phyloP scores from a whole-genome alignment of 2,329 filamentous ascomycete genomes.

The Alternaria viburni region DNA sequence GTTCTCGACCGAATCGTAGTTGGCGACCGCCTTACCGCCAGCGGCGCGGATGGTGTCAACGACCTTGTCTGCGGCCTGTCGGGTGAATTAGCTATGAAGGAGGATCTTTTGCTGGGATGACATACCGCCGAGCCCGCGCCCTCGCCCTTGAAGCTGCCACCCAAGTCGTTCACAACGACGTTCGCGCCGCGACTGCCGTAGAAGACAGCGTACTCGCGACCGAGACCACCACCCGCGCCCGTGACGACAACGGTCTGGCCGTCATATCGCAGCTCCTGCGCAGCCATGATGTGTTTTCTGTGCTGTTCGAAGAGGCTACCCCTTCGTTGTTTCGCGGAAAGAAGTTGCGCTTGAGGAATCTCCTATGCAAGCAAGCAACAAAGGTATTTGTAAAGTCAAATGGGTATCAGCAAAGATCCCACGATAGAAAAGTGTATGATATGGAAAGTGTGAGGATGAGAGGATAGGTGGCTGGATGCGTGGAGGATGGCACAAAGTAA shows the following conservation, averaged over 20 bases:
- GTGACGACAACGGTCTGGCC: constrained; percentile 89
- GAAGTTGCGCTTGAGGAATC: constrained; percentile 10
- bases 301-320: neutral
- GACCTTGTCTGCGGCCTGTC: constrained; percentile 79
- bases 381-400: constrained; percentile 1
- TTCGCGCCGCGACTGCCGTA: constrained; percentile 91
- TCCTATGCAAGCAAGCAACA: constrained; percentile 1
- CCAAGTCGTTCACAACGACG: constrained; percentile 96
- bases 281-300: constrained; percentile 37
- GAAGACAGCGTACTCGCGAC: constrained; percentile 84
- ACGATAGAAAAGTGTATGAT: neutral
- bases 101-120: neutral
- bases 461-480: constrained; percentile 6
- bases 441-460: constrained; percentile 2
- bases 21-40: constrained; percentile 94
- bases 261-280: constrained; percentile 74
- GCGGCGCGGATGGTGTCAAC: constrained; percentile 83
- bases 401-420: constrained; percentile 29
- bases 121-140: constrained; percentile 83
- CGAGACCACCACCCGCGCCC: constrained; percentile 81
- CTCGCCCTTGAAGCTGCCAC: constrained; percentile 91
- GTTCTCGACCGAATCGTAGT: constrained; percentile 94
- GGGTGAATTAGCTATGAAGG: constrained; percentile 13
- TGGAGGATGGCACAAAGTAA: neutral
- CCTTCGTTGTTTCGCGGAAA: constrained; percentile 8